These are phyloP conservation scores for Sophora flavescens DNA, from an alignment of 306 rosid genomes.

Conservation along the genomic window DNA sequence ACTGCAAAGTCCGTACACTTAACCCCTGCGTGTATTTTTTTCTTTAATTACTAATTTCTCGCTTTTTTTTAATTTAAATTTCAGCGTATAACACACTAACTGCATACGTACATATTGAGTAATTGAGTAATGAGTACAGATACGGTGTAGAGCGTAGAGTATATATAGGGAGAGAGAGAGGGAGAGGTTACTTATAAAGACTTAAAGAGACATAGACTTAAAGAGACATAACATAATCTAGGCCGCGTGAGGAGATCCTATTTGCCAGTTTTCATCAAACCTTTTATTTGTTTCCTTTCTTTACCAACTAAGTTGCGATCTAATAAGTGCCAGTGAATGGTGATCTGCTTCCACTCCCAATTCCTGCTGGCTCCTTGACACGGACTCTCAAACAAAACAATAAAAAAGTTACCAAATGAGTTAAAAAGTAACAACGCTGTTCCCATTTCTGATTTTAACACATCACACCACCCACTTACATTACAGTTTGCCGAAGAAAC, in stretches of 20 bases:
- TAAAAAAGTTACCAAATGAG: not conserved
- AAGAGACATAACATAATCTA: conserved; percentile 31
- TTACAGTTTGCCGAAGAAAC: not conserved
- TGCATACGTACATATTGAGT: not conserved
- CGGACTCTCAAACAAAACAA: not conserved
- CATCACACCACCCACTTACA: not conserved
- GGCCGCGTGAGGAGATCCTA: conserved; percentile 61
- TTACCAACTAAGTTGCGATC: not conserved
- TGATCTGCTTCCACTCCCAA: conserved; percentile 30
- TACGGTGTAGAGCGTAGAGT: not conserved
- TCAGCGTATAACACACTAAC: not conserved
- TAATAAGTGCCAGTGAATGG: conserved; percentile 41
- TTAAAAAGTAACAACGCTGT: not conserved
- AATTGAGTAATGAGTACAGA: not conserved
- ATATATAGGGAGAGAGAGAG: not conserved
- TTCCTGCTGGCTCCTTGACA: conserved; percentile 27
- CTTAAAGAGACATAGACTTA: too few relatives aligned
- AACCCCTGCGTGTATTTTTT: not conserved
- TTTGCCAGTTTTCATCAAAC: conserved; percentile 23
- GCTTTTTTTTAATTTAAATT: too few relatives aligned
- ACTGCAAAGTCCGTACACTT: not conserved
- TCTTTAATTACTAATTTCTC: too few relatives aligned
- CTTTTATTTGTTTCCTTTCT: conserved; percentile 13
- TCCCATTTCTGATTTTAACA: not conserved
- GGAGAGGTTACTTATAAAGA: not conserved